Percentiles rank a stretch among this genome's conserved stretches.
phyloP scores from a whole-genome alignment of 768 basidiomycete genomes.

The Myochromella boudieri region DNA sequence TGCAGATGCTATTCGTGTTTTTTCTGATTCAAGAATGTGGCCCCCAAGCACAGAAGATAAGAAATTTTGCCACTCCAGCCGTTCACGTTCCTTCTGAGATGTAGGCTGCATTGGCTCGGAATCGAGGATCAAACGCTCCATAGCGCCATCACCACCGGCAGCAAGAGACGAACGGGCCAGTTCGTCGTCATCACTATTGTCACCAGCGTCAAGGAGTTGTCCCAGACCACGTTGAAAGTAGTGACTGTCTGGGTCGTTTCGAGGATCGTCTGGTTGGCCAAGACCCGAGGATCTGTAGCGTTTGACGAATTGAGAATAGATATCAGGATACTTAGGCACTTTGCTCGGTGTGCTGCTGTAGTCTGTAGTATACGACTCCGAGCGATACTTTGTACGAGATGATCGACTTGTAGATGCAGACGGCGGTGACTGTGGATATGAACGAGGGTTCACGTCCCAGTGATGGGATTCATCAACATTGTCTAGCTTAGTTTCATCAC shows the following conservation, averaged over 20 bases:
- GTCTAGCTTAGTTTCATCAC: slow-evolving; percentile 47
- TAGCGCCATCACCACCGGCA: slow-evolving; percentile 39
- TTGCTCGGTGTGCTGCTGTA: slow-evolving; percentile 10
- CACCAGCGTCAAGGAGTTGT: slow-evolving; percentile 65
- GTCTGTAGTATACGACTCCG: slow-evolving; percentile 15
- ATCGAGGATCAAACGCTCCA: slow-evolving; percentile 56
- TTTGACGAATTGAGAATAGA: slow-evolving; percentile 79
- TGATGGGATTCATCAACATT: slow-evolving; percentile 37
- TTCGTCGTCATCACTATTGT: slow-evolving; percentile 79
- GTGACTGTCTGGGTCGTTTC: slow-evolving; percentile 81
- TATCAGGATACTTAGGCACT: slow-evolving; percentile 45
- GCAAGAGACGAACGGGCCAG: slow-evolving; percentile 41
- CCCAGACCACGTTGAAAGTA: slow-evolving; percentile 74
- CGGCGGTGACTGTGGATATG: slow-evolving; percentile 33
- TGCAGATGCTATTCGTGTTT: slow-evolving; percentile 84
- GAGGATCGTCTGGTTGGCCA: slow-evolving; percentile 64
- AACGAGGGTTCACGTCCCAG: slow-evolving; percentile 35
- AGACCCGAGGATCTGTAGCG: slow-evolving; percentile 65
- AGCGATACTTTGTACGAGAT: slow-evolving; percentile 27
- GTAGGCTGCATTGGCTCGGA: slow-evolving; percentile 65
- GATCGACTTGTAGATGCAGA: slow-evolving; percentile 27
- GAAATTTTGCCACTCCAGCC: slow-evolving; percentile 96
- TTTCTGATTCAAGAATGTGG: slow-evolving; percentile 94
- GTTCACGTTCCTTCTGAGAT: slow-evolving; percentile 73
- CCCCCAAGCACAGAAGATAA: slow-evolving; percentile 90